A percentile compares a stretch with the other conserved stretches of the same genome.
phyloP scores from a whole-genome alignment of 2,329 filamentous ascomycete species.

The Neopestalotiopsis rosae region DNA sequence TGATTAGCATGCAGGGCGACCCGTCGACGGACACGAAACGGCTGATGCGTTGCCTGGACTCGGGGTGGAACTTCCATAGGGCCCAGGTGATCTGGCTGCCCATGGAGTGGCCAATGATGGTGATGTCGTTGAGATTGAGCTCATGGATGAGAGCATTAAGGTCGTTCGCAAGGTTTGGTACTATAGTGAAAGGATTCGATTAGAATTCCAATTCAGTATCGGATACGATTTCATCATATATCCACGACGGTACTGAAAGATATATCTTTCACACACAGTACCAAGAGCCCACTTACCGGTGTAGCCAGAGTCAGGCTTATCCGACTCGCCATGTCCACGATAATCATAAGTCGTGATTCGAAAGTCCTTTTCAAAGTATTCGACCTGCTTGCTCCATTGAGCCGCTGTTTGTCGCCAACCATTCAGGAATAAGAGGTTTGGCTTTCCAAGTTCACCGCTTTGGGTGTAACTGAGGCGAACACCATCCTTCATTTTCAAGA shows the following conservation, averaged over 20 bases:
- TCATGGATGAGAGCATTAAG: conserved; percentile 25
- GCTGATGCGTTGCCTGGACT: conserved; percentile 25
- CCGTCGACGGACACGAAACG: conserved; percentile 39
- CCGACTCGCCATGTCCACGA: conserved; percentile 41
- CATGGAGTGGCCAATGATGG: conserved; percentile 42
- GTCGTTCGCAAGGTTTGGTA: neutral
- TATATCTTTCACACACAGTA: too few relatives aligned
- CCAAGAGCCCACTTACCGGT: conserved; percentile 31
- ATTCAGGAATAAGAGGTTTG: conserved; percentile 36
- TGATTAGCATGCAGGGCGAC: conserved; percentile 27
- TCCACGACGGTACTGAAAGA: too few relatives aligned
- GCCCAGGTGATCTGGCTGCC: conserved; percentile 39
- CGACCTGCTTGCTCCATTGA: conserved; percentile 37
- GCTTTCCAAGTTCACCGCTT: conserved; percentile 27
- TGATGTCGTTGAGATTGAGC: conserved; percentile 35
- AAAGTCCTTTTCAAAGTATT: conserved; percentile 33
- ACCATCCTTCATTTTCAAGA: conserved; percentile 30
- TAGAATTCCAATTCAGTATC: neutral
- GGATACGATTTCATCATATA: too few relatives aligned
- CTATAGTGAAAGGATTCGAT: conserved; percentile 24
- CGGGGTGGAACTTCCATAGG: conserved; percentile 36
- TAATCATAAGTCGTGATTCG: conserved; percentile 38
- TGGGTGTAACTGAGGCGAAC: conserved; percentile 35
- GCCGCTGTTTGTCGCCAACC: conserved; percentile 39
- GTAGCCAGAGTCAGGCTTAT: conserved; percentile 35